Base-by-base conservation (phyloP, 306 rosid genomes). In the Prunus mongolica region DNA sequence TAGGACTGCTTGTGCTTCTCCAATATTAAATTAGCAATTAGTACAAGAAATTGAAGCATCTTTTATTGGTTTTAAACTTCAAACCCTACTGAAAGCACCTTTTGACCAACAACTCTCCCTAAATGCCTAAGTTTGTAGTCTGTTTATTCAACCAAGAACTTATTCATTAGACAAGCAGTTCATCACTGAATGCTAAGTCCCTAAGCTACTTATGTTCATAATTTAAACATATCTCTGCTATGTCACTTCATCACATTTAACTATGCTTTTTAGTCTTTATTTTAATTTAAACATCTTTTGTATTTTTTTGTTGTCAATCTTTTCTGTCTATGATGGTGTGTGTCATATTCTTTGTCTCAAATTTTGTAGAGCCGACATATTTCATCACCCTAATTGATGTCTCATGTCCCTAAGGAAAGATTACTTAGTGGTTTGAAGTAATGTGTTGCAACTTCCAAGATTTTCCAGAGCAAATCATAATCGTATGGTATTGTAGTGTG, bases 141-240 rank as follows among this genome's bases (percentile, higher is more conserved):
- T 63, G n/a, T 19, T 65, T 70, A 82, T 24, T 24, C 19, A 73
- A 72, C 66, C 57, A 41, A 66, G 67, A 69, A 8, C 64, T 22
- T 58, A 54, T 30, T 62, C 79, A 60, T 47, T 73, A 51, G 76
- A 34, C 79, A 74, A 62, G 67, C 63, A 62, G 68, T 75, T 62
- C 77, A 12, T 69, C 80, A 75, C 80, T 80, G 80, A 80, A 80
- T 69, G 44, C 80, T 69, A 75, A 41, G 65, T 8, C 41, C 72
- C 20, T n/a, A 38, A 34, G 8, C 66, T 20, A 24, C 50, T 55
- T 67, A 71, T 32, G 12, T 71, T 19, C 50, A 56, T 22, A 13
- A 32, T 54, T 22, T 34, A 52, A 51, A 12, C 22, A 9, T 12
- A 71, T n/a, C 13, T 71, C 20, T 19, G 64, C 65, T 2, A 8